Base-by-base conservation (phyloP, 1,284 basidiomycete genomes). In the Coriolopsis trogii region DNA sequence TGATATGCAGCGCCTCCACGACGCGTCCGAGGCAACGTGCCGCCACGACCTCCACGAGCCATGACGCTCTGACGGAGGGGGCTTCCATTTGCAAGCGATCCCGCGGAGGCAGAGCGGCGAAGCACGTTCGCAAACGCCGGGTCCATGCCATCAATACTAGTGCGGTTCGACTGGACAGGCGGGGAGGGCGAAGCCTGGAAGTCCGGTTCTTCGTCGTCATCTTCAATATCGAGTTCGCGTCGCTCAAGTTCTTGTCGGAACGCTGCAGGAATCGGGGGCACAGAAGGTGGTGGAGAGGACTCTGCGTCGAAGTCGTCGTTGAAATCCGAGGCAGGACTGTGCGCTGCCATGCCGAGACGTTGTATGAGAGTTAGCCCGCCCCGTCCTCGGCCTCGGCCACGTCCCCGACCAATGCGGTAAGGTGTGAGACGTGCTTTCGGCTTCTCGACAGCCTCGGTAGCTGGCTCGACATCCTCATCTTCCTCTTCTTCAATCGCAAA, bases 131-230 rank as follows among this genome's bases (percentile, higher is more conserved):
- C 89, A 64, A 91, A 93, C 0, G 73, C 78, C 9, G 91, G 91
- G 60, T 93, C 91, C 87, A 93, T 90, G 33, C 89, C 89, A 46
- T 93, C 90, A 9, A 91, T 75, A 59, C 87, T 90, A 2, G 79
- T 79, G 28, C 77, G 73, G 55, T 85, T 86, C 3, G 82, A 83
- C 20, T 65, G 48, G 16, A 58, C 39, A 6, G 68, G 66, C 15
- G 70, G 73, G 6, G 73, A 76, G 3, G 73, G 74, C 2, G 79
- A 77, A 13, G 74, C 73, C 15, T 73, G 69, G 10, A 66, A 46
- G 28, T 74, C 66, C 18, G 61, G 65, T 15, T 71, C 68, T 12
- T 69, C 68, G 6, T 73, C 74, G 18, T 72, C 70, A 6, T 71
- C 69, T 3, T 70, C 61, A 12, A 72, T 66, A 18, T 73, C 66